Evolutionary conservation across 345 rosid species (phyloP).

Genomic region (Eucalyptus sp.): DNA sequence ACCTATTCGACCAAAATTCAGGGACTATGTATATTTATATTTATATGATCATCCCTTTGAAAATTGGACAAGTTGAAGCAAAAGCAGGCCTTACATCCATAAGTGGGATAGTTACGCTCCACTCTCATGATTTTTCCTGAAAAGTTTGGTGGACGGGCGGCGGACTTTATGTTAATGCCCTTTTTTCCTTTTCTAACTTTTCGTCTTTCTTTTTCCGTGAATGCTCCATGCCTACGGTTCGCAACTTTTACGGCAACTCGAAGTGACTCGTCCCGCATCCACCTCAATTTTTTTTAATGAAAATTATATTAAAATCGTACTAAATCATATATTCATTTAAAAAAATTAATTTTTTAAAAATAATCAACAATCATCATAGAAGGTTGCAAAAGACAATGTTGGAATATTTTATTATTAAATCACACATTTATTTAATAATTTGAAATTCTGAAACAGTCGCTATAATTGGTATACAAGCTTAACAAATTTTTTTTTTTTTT

Average conservation of each 20-base stretch:
- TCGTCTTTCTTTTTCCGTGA: not conserved
- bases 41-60: not conserved
- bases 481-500: too few species aligned
- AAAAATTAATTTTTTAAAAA: not conserved
- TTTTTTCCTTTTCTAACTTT: not conserved
- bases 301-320: too few species aligned
- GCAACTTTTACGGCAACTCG: not conserved
- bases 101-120: not conserved
- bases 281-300: not conserved
- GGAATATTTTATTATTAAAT: not conserved
- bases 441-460: not conserved
- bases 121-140: not conserved
- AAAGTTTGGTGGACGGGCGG: not conserved
- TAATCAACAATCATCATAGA: rapidly evolving
- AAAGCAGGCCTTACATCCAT: not conserved
- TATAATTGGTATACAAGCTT: not conserved
- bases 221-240: not conserved
- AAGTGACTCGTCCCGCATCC: not conserved
- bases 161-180: not conserved
- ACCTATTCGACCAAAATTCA: too few species aligned
- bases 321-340: too few species aligned
- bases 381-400: rapidly evolving
- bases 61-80: not conserved
- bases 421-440: rapidly evolving
- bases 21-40: too few species aligned